Base-by-base conservation (phyloP, 2,329 filamentous ascomycete species). In the Aureobasidium sp. region DNA sequence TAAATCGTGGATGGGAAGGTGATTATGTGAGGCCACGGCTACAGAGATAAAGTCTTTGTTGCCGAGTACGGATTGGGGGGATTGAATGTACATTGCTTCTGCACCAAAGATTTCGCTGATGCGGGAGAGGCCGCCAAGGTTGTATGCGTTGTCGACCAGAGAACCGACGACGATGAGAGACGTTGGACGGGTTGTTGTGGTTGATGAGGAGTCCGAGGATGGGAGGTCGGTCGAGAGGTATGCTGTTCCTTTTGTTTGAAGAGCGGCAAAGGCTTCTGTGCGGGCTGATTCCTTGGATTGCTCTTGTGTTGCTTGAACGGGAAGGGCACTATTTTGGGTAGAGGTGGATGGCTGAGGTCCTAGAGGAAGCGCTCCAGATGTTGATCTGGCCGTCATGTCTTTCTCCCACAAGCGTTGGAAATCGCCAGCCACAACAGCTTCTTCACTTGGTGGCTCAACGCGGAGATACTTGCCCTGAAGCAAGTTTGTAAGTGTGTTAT, bases 71-170 rank as follows among this genome's bases (percentile, higher is more conserved):
- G 68, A 68, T 32, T 76, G 70, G 36, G 75, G 74, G 44, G 69
- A 69, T 49, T 73, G 69, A 25, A 83, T 71, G 66, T 78, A 77
- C 16, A 83, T 69, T 2, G 74, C 71, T 44, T 73, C 70, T 2
- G 78, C 74, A 55, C 79, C 80, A 62, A 82, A 82, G 37, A 81
- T 79, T 63, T 83, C 80, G 5, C 75, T 74, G 54, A 79, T 77
- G 41, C 80, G 75, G 27, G 76, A 79, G 10, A 81, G 74, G 15
- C 79, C 79, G 59, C 79, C 79, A 8, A 81, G 71, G 61, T 81
- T 81, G 59, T 77, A 76, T 9, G 78, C 76, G 48, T 79, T 79
- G 66, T 78, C 75, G 53, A 81, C 77, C 0, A 81, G 71, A 21
- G 79, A 81, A 32, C 78, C 80, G 39, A 82, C 68, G 54, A 83